Percentiles rank a stretch among this genome's conserved stretches.
phyloP scores from a whole-genome alignment of 2,329 filamentous ascomycete genomes.

The Sporothrix inflata region DNA sequence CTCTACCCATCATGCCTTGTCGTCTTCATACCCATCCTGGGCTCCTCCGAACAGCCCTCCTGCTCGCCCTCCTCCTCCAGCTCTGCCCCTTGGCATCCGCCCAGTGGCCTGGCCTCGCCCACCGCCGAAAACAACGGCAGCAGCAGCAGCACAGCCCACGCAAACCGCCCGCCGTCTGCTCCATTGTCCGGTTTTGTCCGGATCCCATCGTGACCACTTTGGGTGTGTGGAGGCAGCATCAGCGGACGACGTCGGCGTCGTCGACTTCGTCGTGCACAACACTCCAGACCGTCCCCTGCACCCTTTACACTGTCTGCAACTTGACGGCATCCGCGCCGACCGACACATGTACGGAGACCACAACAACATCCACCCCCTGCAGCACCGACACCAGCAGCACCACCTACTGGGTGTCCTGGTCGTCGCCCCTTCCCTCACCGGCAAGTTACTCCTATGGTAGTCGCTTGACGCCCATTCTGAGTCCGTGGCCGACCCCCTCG shows the following conservation, averaged over 20 bases:
- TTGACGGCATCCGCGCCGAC: not conserved
- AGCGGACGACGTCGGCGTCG: not conserved
- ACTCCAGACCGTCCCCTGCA: not conserved
- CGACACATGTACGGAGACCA: not conserved
- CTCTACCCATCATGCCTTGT: not conserved
- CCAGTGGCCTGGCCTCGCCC: not conserved
- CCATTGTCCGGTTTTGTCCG: not conserved
- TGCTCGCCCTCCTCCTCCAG: not conserved
- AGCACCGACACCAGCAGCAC: slow-evolving; percentile 23
- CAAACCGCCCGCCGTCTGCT: not conserved
- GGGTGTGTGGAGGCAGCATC: not conserved
- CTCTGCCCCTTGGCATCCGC: not conserved
- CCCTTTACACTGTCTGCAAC: slow-evolving; percentile 18
- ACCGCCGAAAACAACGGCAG: not conserved
- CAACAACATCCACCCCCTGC: not conserved
- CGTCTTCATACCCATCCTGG: not conserved
- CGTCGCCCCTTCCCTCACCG: slow-evolving; percentile 1
- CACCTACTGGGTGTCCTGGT: slow-evolving; percentile 8
- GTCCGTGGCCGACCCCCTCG: not conserved
- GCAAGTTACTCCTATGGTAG: not conserved
- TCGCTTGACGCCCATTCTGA: not conserved
- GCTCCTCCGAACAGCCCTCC: not conserved
- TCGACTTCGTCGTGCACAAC: not conserved
- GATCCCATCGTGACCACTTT: not conserved
- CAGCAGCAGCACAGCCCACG: not conserved